Base-by-base conservation (phyloP, 192 early-diverging fungal genomes). In the Coemansia sp. region DNA sequence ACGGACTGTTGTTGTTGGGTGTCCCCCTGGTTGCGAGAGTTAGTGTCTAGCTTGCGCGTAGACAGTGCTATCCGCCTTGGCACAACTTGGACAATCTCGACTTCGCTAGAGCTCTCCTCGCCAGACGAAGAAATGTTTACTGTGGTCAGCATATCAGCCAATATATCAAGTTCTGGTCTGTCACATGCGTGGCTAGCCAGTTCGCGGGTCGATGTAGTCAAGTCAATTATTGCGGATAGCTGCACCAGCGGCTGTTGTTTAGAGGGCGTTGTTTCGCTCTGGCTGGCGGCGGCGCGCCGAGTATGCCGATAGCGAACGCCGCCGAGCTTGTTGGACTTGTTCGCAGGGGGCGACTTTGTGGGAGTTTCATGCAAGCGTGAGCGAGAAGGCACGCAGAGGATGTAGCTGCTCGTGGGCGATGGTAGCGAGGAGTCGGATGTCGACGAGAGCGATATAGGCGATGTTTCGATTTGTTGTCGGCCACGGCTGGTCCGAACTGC, bases 91-190 rank as follows among this genome's bases (percentile, higher is more conserved):
- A 58, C 8, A 23, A 67, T 7, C 21, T 68, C 72, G 4, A 50
- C 42, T n/a, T 78, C 69, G 48, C 72, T 68, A 19, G 61, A 64
- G 39, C 72, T 70, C 17, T 42, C 45, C 36, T 74, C 77, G 21
- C 66, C 69, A 10, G 69, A 67, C 8, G 75, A 75, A 14, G 72
- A 71, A 17, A 72, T 72, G 64, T 71, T 72, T 50, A 80, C 59
- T 14, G 66, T 58, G 7, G 66, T 66, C 39, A 74, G 37, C 51
- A 48, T 68, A 34, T 45, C 42, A 5, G 70, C 31, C 25, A 77
- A 38, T 2, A 7, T 3, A 14, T 68, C 70, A n/a, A 77, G 21
- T 7, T 68, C 69, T 58, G 29, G 31, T 61, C 61, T 4, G 63
- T 51, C 14, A 5, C 32, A 10, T 19, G 44, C 15, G 45, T 48